phyloP scores from a whole-genome alignment of 2,329 filamentous ascomycete genomes.

The Trichoderma brevicompactum region DNA sequence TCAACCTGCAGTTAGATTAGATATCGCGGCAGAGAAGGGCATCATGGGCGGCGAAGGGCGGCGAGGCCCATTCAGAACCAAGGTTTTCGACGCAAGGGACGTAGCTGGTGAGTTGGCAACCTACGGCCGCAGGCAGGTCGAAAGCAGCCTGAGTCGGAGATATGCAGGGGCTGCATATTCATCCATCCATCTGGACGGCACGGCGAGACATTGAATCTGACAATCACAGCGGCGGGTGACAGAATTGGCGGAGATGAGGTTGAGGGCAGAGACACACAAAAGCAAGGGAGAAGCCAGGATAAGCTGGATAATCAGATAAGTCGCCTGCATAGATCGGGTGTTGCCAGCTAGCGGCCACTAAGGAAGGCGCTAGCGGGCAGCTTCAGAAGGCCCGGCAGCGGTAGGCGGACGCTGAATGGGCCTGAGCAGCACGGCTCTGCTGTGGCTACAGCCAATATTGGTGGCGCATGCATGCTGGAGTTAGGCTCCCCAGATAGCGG shows the following conservation, averaged over 20 bases:
- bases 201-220: slow-evolving; percentile 4
- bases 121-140: background rate
- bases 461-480: background rate
- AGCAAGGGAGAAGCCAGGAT: slow-evolving; percentile 2
- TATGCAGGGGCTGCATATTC: slow-evolving; percentile 10
- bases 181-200: background rate
- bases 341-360: slow-evolving; percentile 1
- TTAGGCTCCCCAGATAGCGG: slow-evolving; percentile 2
- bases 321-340: slow-evolving; percentile 19
- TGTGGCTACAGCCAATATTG: background rate
- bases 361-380: slow-evolving; percentile 7
- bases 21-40: slow-evolving; percentile 3
- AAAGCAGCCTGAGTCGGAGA: background rate
- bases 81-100: slow-evolving; percentile 16
- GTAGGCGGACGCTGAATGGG: background rate
- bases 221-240: background rate
- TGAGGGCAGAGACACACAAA: background rate
- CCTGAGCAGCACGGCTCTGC: slow-evolving; percentile 11
- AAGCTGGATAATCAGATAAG: slow-evolving; percentile 13
- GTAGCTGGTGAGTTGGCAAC: slow-evolving; percentile 16
- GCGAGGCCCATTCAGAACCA: background rate
- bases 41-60: background rate
- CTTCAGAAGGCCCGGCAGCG: background rate
- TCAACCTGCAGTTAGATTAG: slow-evolving; percentile 21
- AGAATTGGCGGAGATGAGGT: slow-evolving; percentile 1